phyloP scores from a whole-genome alignment of 495 filamentous ascomycete species.

The Penicillium alfredii region DNA sequence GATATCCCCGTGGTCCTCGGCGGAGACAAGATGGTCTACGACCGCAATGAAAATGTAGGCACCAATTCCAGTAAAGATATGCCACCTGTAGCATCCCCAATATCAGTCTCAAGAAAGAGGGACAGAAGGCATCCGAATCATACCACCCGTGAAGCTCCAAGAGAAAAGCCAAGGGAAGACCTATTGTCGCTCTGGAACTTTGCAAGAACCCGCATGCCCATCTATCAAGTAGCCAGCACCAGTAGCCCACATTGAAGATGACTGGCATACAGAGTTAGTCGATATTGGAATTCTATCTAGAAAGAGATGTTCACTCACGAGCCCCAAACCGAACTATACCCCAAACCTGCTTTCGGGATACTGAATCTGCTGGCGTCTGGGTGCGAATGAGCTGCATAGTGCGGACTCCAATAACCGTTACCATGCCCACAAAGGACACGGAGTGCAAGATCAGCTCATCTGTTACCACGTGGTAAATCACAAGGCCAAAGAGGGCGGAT shows the following conservation, averaged over 20 bases:
- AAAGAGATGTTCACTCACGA: no score
- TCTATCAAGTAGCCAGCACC: conserved; percentile 21
- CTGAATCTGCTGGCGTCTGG: conserved; percentile 10
- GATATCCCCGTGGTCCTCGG: conserved; percentile 1
- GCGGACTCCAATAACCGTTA: conserved; percentile 24
- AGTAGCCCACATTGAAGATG: conserved; percentile 21
- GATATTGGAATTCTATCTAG: conserved; percentile 3
- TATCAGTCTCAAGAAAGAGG: conserved; percentile 1
- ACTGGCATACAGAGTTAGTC: conserved; percentile 11
- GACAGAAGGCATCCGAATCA: conserved; percentile 10
- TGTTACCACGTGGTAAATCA: conserved; percentile 39
- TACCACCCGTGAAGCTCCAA: conserved; percentile 57
- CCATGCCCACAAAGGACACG: conserved; percentile 10
- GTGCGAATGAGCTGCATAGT: conserved; percentile 24
- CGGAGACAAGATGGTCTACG: no score
- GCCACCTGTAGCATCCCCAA: conserved; percentile 38
- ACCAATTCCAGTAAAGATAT: conserved; percentile 47
- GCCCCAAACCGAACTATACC: conserved; percentile 14
- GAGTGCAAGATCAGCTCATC: conserved; percentile 32
- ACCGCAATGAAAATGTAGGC: no score
- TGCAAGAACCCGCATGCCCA: conserved; percentile 19
- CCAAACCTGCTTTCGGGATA: conserved; percentile 8
- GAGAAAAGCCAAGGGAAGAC: conserved; percentile 45
- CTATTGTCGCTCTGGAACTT: conserved; percentile 5
- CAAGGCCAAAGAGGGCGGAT: conserved; percentile 27